phyloP scores from a whole-genome alignment of 2,329 filamentous ascomycete genomes.

The Penicillium sp. region DNA sequence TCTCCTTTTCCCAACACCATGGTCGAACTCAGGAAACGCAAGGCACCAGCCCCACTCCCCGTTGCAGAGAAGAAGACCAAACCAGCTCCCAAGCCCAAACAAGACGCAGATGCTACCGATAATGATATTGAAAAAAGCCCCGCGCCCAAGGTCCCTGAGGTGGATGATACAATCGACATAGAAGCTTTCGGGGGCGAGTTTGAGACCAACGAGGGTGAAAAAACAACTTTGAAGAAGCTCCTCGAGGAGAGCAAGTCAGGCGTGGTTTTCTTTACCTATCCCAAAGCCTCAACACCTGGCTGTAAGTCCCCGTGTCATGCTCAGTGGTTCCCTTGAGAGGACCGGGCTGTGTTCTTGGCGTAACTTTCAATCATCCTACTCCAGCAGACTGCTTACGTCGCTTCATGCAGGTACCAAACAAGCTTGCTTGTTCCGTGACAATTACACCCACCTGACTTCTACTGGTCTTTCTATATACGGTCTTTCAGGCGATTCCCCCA shows the following conservation, averaged over 20 bases:
- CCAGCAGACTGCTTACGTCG: neutral
- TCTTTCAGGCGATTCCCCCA: constrained; percentile 80
- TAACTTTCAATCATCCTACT: constrained; percentile 3
- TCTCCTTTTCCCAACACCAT: constrained; percentile 20
- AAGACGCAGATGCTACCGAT: constrained; percentile 24
- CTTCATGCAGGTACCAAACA: constrained; percentile 74
- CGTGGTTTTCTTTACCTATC: constrained; percentile 92
- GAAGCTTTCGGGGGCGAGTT: constrained; percentile 65
- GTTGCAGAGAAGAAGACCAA: constrained; percentile 33
- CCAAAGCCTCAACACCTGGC: constrained; percentile 88
- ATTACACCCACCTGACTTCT: constrained; percentile 70
- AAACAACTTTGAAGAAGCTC: constrained; percentile 75
- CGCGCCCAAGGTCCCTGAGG: constrained; percentile 27
- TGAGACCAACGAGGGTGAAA: constrained; percentile 78
- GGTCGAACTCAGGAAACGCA: constrained; percentile 64
- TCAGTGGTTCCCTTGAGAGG: neutral
- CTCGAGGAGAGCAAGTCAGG: constrained; percentile 80
- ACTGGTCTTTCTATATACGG: constrained; percentile 86
- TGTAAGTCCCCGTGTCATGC: constrained; percentile 60
- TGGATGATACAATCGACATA: constrained; percentile 54
- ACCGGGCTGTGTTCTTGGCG: neutral
- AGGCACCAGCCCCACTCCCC: constrained; percentile 50
- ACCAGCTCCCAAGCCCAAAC: constrained; percentile 30
- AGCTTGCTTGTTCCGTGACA: constrained; percentile 89
- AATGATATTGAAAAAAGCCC: constrained; percentile 16